A percentile compares a stretch with the other conserved stretches of the same genome.
phyloP scores from a whole-genome alignment of 164 flowering plant species.

The Nymphaea thermarum region DNA sequence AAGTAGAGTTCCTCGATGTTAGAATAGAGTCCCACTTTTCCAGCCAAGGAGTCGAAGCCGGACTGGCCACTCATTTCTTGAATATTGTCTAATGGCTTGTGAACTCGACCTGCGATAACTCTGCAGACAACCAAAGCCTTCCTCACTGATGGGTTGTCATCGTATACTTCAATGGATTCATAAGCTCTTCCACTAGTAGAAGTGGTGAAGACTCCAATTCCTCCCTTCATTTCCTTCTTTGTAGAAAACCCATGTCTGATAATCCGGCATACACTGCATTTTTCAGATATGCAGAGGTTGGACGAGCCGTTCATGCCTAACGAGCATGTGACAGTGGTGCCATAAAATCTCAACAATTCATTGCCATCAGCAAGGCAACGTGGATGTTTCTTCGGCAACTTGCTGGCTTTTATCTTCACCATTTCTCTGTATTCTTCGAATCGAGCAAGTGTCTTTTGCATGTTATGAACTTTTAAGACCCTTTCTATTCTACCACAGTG shows the following conservation, averaged over 20 bases:
- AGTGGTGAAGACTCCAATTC: constrained; percentile 62
- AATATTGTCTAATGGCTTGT: constrained; percentile 52
- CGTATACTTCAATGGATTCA: constrained; percentile 30
- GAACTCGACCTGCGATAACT: constrained; percentile 79
- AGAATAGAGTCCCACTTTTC: constrained; percentile 66
- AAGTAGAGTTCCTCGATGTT: constrained; percentile 83
- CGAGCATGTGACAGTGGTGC: constrained; percentile 47
- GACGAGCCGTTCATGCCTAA: constrained; percentile 45
- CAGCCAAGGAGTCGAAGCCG: constrained; percentile 77
- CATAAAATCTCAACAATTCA: constrained; percentile 57
- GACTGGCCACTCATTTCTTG: constrained; percentile 45
- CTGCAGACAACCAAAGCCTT: constrained; percentile 60
- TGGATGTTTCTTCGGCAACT: constrained; percentile 60
- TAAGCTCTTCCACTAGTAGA: constrained; percentile 65
- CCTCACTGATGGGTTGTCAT: constrained; percentile 25
- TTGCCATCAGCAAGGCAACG: constrained; percentile 74
- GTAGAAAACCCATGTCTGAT: constrained; percentile 45
- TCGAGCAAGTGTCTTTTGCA: constrained; percentile 48
- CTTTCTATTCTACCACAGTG: constrained; percentile 42
- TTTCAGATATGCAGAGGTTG: constrained; percentile 37
- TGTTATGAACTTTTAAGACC: constrained; percentile 66
- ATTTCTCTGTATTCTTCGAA: constrained; percentile 63
- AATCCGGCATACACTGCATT: constrained; percentile 43
- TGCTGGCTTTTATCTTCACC: constrained; percentile 58
- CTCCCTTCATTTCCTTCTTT: constrained; percentile 34